Conservation (phyloP, 2,329 filamentous ascomycete genomes). For the Fusarium pseudoanthophilum region DNA sequence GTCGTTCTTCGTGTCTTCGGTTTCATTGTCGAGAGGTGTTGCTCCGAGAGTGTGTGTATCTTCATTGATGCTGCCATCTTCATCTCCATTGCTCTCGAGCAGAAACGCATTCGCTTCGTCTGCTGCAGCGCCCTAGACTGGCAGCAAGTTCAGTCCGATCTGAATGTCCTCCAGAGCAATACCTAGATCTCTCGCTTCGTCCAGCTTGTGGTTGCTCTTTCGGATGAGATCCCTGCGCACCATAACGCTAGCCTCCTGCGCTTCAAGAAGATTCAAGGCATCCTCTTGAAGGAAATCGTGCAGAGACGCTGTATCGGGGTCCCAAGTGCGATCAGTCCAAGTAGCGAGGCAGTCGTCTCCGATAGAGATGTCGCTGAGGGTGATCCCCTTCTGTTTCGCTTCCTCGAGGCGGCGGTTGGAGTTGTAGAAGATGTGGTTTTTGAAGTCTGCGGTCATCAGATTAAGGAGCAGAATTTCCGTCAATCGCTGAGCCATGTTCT, state of each 20-base stretch:
- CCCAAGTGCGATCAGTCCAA: conserved; percentile 44
- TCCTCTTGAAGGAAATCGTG: conserved; percentile 43
- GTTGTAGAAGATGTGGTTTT: conserved; percentile 32
- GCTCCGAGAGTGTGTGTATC: neutral
- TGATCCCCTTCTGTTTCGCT: conserved; percentile 30
- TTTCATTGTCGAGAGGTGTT: neutral
- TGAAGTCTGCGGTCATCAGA: conserved; percentile 38
- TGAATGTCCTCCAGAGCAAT: conserved; percentile 34
- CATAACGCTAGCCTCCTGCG: conserved; percentile 28
- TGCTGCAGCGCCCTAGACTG: conserved; percentile 40
- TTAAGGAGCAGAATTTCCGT: conserved; percentile 24
- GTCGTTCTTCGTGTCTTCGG: neutral
- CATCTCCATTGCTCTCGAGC: neutral
- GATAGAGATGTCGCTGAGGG: conserved; percentile 38
- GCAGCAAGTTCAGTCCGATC: conserved; percentile 45
- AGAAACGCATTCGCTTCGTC: neutral
- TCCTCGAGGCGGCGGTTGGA: conserved; percentile 40
- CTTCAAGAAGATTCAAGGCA: conserved; percentile 31
- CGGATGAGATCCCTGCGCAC: conserved; percentile 37
- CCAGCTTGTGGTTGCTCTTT: conserved; percentile 44
- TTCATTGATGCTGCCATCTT: neutral
- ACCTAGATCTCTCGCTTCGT: conserved; percentile 38
- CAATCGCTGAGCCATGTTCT: neutral
- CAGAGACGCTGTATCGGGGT: conserved; percentile 38
- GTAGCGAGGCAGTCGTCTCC: conserved; percentile 46